These are phyloP conservation scores for Xylariaceae sp. DNA, from an alignment of 2,329 filamentous ascomycete species.

Conservation along the genomic window DNA sequence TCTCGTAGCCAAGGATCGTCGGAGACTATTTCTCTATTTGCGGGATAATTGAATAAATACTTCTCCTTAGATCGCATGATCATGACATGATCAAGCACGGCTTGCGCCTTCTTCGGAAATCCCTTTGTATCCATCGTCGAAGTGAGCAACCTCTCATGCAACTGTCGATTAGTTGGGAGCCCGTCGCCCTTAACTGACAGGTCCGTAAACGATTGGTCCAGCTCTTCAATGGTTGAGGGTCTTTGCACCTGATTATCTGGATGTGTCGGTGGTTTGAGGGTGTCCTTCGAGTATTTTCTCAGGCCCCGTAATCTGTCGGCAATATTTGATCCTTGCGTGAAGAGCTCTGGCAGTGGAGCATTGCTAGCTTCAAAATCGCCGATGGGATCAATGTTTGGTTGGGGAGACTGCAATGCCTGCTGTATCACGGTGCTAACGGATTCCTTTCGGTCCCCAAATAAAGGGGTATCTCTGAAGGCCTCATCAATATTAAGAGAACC, in stretches of 20 bases:
- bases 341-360: conserved; percentile 44
- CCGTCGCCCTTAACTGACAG: conserved; percentile 42
- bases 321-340: conserved; percentile 45
- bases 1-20: conserved; percentile 77
- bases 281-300: conserved; percentile 41
- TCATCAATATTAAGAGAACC: conserved; percentile 58
- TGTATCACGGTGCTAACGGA: conserved; percentile 48
- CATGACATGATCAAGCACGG: conserved; percentile 59
- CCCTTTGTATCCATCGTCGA: conserved; percentile 48
- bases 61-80: conserved; percentile 62
- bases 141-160: conserved; percentile 58
- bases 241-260: conserved; percentile 19
- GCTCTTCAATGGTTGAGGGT: conserved; percentile 21
- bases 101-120: conserved; percentile 55
- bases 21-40: conserved; percentile 67
- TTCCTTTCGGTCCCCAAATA: conserved; percentile 58
- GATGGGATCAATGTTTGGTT: conserved; percentile 39
- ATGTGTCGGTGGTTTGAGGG: conserved; percentile 15
- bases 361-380: conserved; percentile 42
- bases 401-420: conserved; percentile 42
- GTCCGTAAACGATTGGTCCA: conserved; percentile 40
- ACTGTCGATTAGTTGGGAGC: conserved; percentile 54
- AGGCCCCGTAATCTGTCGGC: conserved; percentile 54
- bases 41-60: conserved; percentile 65
- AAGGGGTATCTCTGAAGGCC: conserved; percentile 54